A percentile compares a stretch with the other conserved stretches of the same genome.
These are phyloP conservation scores for Leccinum subrobustum DNA, from an alignment of 1,284 basidiomycete genomes.

Conservation along the genomic window DNA sequence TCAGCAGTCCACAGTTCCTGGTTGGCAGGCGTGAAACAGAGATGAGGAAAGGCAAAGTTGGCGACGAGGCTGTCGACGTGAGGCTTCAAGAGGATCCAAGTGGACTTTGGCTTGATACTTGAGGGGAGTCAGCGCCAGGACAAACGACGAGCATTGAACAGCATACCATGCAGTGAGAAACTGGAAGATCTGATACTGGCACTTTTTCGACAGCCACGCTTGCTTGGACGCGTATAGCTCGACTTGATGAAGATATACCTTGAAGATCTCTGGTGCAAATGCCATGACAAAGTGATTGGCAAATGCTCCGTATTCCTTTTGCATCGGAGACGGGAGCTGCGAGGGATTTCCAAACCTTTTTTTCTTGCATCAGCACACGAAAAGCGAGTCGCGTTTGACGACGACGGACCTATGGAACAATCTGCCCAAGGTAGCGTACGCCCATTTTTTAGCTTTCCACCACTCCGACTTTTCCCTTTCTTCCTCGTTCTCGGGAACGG, in stretches of 20 bases:
- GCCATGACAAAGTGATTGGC: slow-evolving; percentile 73
- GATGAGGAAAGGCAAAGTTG: slow-evolving; percentile 81
- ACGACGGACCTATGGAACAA: slow-evolving; percentile 69
- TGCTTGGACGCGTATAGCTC: slow-evolving; percentile 69
- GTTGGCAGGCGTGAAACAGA: slow-evolving; percentile 70
- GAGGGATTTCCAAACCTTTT: slow-evolving; percentile 79
- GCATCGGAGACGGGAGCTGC: slow-evolving; percentile 71
- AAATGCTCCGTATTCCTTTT: slow-evolving; percentile 68
- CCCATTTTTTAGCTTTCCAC: slow-evolving; percentile 92
- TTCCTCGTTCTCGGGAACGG: slow-evolving; percentile 68
- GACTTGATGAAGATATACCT: slow-evolving; percentile 74
- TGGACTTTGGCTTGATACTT: slow-evolving; percentile 86
- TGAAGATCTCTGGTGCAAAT: slow-evolving; percentile 85
- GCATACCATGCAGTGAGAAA: slow-evolving; percentile 85
- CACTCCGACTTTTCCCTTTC: slow-evolving; percentile 77
- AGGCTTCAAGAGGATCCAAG: slow-evolving; percentile 82
- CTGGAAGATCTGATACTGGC: slow-evolving; percentile 75
- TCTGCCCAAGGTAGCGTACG: slow-evolving; percentile 70
- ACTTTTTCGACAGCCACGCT: slow-evolving; percentile 79
- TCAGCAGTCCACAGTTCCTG: slow-evolving; percentile 74
- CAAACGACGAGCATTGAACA: neutral
- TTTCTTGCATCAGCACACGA: slow-evolving; percentile 6
- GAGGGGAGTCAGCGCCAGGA: slow-evolving; percentile 8
- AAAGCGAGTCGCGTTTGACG: neutral
- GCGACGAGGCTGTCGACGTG: slow-evolving; percentile 74